phyloP scores from a whole-genome alignment of 768 basidiomycete genomes.

The Dictyophora rubrovolvata region DNA sequence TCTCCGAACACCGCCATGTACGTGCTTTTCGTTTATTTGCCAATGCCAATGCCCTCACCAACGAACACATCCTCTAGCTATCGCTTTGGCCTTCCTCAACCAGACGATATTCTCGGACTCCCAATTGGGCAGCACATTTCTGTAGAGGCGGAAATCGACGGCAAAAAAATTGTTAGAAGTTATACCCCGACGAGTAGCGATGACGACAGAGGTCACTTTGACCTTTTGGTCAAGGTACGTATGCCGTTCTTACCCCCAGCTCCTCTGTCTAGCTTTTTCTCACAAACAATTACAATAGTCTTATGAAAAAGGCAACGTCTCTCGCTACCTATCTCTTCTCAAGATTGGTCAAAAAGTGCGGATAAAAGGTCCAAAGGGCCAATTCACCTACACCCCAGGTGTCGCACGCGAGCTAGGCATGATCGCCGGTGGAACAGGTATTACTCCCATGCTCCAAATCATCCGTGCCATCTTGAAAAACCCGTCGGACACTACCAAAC shows the following conservation, averaged over 20 bases:
- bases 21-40: slow-evolving; percentile 17
- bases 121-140: slow-evolving; percentile 97
- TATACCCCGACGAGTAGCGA: slow-evolving; percentile 96
- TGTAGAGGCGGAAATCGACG: slow-evolving; percentile 80
- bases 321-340: slow-evolving; percentile 69
- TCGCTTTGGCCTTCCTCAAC: slow-evolving; percentile 74
- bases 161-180: slow-evolving; percentile 81
- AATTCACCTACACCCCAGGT: slow-evolving; percentile 72
- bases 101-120: slow-evolving; percentile 75
- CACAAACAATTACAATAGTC: slow-evolving; percentile 37
- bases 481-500: slow-evolving; percentile 69
- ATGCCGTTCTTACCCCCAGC: not conserved
- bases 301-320: slow-evolving; percentile 97
- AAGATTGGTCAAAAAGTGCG: slow-evolving; percentile 81
- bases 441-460: slow-evolving; percentile 99
- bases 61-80: slow-evolving; percentile 43
- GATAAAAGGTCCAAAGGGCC: slow-evolving; percentile 94
- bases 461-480: slow-evolving; percentile 89
- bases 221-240: slow-evolving; percentile 89
- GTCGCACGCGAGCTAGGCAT: slow-evolving; percentile 79
- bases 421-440: slow-evolving; percentile 98
- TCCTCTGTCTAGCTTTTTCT: not conserved
- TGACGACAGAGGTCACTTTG: slow-evolving; percentile 88
- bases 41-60: slow-evolving; percentile 1
- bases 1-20: slow-evolving; percentile 96